A percentile compares a stretch with the other conserved stretches of the same genome.
phyloP scores from a whole-genome alignment of 257 asterid genomes.

The Plantago ovata region DNA sequence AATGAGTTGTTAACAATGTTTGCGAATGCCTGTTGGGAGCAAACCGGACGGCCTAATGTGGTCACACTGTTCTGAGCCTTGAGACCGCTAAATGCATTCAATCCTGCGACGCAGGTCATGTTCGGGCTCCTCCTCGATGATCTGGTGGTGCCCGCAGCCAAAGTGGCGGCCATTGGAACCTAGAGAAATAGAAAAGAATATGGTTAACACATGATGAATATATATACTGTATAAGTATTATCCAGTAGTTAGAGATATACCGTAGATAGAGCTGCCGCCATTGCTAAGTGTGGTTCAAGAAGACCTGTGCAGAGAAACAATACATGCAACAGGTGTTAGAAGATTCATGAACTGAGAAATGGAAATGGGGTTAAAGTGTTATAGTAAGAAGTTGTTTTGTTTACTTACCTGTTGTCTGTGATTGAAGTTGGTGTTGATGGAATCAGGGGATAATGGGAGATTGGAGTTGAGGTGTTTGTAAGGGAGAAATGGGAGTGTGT shows the following conservation, averaged over 20 bases:
- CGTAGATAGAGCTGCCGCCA: constrained; percentile 41
- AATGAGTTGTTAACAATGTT: constrained; percentile 52
- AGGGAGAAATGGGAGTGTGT: constrained; percentile 35
- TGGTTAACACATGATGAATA: too few species aligned
- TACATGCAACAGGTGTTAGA: constrained; percentile 8
- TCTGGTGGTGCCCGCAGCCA: constrained; percentile 33
- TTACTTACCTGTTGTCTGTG: constrained; percentile 9
- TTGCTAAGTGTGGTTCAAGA: constrained; percentile 39
- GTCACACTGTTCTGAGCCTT: constrained; percentile 66
- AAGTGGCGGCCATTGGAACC: constrained; percentile 36
- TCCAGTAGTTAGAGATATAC: too few species aligned
- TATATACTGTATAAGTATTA: too few species aligned
- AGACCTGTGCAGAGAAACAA: constrained; percentile 27
- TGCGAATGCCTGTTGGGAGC: constrained; percentile 66
- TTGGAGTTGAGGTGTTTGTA: constrained; percentile 29
- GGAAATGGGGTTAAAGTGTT: background rate
- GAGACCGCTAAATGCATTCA: constrained; percentile 78
- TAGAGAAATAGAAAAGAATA: too few species aligned
- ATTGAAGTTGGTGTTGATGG: constrained; percentile 24
- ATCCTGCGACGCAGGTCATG: constrained; percentile 55
- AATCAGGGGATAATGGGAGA: constrained; percentile 36
- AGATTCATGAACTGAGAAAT: background rate
- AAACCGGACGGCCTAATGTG: constrained; percentile 55
- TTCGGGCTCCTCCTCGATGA: constrained; percentile 34
- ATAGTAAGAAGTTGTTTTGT: background rate